Conservation (phyloP, 2,329 filamentous ascomycete species). For the Fusarium veterinarium region DNA sequence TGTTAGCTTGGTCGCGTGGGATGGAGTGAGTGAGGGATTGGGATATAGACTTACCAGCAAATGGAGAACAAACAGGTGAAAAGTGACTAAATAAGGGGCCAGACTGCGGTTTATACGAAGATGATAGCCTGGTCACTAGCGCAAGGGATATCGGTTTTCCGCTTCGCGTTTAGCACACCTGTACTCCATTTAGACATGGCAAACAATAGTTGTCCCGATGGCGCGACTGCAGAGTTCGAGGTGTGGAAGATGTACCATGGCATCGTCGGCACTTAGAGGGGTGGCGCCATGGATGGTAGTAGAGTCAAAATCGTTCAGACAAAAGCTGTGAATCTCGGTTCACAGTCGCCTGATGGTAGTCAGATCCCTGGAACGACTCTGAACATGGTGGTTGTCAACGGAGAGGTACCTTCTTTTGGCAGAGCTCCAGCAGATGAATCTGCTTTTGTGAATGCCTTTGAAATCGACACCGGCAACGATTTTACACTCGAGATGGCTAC, state of each 20-base stretch:
- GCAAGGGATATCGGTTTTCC: too few relatives aligned
- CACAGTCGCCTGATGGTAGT: neutral
- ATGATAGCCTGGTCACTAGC: too few relatives aligned
- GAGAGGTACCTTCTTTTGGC: neutral
- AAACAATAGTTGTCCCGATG: too few relatives aligned
- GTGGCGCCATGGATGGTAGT: neutral
- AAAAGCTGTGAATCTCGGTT: fast-evolving
- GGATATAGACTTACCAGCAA: too few relatives aligned
- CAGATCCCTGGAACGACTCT: neutral
- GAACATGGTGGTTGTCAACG: neutral
- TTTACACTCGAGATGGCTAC: neutral
- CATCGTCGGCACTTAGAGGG: neutral
- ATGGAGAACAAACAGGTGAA: too few relatives aligned
- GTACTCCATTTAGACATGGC: too few relatives aligned
- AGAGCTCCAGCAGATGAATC: too few relatives aligned
- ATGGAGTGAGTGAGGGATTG: too few relatives aligned
- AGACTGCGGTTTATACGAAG: too few relatives aligned
- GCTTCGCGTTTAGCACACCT: too few relatives aligned
- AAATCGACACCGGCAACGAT: neutral
- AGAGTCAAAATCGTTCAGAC: fast-evolving
- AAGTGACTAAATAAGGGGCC: too few relatives aligned
- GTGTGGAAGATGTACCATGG: neutral
- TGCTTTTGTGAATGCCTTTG: neutral
- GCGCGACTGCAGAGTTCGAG: neutral
- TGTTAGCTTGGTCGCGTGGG: too few relatives aligned